Evolutionary conservation across 1,284 basidiomycete genomes (phyloP).

Genomic region (Malassezia sympodialis): DNA sequence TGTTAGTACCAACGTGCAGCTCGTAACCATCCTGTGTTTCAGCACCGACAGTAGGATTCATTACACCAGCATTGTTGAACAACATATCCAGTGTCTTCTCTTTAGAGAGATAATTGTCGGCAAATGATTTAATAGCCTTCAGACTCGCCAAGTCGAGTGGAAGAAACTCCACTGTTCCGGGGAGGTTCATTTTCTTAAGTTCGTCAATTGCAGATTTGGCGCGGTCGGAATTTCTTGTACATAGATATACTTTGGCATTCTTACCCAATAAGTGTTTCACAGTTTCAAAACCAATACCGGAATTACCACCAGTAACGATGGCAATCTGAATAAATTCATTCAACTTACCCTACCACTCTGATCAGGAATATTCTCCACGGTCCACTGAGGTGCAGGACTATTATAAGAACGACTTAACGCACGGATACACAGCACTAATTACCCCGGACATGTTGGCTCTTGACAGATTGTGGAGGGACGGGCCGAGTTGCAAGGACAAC

Average conservation of each 20-base stretch:
- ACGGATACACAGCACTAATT: constrained; percentile 2
- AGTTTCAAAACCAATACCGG: constrained; percentile 35
- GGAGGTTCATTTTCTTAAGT: background rate
- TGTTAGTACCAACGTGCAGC: constrained; percentile 31
- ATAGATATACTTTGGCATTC: constrained; percentile 33
- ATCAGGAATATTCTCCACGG: constrained; percentile 6
- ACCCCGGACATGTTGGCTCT: background rate
- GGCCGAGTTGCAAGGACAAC: background rate
- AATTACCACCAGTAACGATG: constrained; percentile 37
- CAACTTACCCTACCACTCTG: constrained; percentile 10
- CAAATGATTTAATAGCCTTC: constrained; percentile 20
- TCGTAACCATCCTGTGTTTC: constrained; percentile 28
- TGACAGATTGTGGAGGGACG: background rate
- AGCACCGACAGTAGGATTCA: constrained; percentile 11
- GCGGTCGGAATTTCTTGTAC: constrained; percentile 7
- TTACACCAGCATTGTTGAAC: constrained; percentile 29
- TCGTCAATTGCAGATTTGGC: constrained; percentile 13
- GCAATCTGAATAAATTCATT: constrained; percentile 13
- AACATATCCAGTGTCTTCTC: constrained; percentile 27
- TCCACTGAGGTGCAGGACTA: constrained; percentile 3
- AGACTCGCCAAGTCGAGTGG: constrained; percentile 27
- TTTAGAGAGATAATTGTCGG: constrained; percentile 11
- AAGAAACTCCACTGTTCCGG: constrained; percentile 16
- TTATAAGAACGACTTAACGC: background rate
- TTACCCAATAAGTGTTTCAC: constrained; percentile 24